Percentiles rank a stretch among this genome's conserved stretches.
Conservation (phyloP, 192 early-diverging fungal species). For the Pilaira anomala region DNA sequence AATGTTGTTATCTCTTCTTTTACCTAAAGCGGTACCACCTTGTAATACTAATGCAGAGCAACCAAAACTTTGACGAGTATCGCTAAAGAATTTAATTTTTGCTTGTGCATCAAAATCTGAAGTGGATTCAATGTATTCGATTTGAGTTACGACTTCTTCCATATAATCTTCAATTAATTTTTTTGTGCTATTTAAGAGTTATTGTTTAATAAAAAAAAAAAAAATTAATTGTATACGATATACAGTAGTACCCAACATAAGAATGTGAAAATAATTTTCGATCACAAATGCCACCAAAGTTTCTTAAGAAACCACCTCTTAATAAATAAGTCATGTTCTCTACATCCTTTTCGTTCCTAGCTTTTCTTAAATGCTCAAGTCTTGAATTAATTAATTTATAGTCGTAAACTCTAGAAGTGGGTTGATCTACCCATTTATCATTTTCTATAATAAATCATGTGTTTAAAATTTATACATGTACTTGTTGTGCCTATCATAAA, state of each 20-base stretch:
- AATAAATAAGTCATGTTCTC: conserved; percentile 59
- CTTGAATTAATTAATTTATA: conserved; percentile 58
- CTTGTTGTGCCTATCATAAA: neutral
- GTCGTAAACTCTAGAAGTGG: conserved; percentile 57
- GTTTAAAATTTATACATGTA: too few species aligned
- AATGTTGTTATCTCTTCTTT: neutral
- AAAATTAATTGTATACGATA: neutral
- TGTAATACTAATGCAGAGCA: conserved; percentile 69
- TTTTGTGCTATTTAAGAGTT: conserved; percentile 53
- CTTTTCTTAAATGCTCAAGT: conserved; percentile 44
- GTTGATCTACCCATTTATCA: conserved; percentile 58
- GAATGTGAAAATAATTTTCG: conserved; percentile 55
- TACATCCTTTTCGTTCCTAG: conserved; percentile 50
- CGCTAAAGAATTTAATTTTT: conserved; percentile 68
- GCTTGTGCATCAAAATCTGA: conserved; percentile 42
- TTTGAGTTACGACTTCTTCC: conserved; percentile 56
- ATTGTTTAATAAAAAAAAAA: neutral
- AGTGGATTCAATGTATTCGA: conserved; percentile 53
- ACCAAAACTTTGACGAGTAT: conserved; percentile 74
- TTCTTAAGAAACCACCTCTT: conserved; percentile 59
- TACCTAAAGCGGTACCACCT: conserved; percentile 71
- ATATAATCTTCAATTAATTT: conserved; percentile 75
- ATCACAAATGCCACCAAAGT: conserved; percentile 71
- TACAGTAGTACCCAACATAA: conserved; percentile 48
- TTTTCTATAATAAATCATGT: conserved; percentile 32